Conservation (phyloP, 140 eudicot genomes). For the Eryngium alpinum region DNA sequence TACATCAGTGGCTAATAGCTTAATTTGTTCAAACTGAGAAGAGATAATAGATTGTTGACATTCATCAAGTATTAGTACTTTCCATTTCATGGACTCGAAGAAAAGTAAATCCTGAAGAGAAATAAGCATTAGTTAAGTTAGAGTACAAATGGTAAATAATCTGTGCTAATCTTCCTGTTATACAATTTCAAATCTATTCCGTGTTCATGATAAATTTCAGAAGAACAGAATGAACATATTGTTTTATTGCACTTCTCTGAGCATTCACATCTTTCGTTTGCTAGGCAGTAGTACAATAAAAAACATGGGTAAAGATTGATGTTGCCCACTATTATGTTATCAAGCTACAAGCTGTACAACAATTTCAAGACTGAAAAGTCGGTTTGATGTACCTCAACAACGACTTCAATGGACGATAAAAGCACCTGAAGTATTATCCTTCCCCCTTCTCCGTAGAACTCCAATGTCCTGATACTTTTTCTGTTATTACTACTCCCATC, state of each 20-base stretch:
- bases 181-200: too few relatives aligned
- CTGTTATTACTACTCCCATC: slow-evolving; percentile 37
- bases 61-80: slow-evolving; percentile 59
- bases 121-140: background rate
- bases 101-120: slow-evolving; percentile 47
- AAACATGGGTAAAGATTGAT: background rate
- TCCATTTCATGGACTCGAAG: slow-evolving; percentile 44
- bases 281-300: background rate
- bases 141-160: background rate
- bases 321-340: background rate
- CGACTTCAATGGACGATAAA: slow-evolving; percentile 39
- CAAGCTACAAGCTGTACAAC: background rate
- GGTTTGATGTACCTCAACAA: slow-evolving; percentile 44
- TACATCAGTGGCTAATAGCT: slow-evolving; percentile 34
- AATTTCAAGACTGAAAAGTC: background rate
- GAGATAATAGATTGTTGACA: slow-evolving; percentile 33
- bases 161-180: too few relatives aligned
- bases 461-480: slow-evolving; percentile 32
- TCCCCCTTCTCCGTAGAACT: slow-evolving; percentile 47
- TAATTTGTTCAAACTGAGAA: slow-evolving; percentile 33
- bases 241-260: background rate
- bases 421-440: slow-evolving; percentile 53
- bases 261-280: background rate
- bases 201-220: too few relatives aligned
- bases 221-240: too few relatives aligned